Conservation (phyloP, 2,329 filamentous ascomycete species). For the Beauveria varroae region DNA sequence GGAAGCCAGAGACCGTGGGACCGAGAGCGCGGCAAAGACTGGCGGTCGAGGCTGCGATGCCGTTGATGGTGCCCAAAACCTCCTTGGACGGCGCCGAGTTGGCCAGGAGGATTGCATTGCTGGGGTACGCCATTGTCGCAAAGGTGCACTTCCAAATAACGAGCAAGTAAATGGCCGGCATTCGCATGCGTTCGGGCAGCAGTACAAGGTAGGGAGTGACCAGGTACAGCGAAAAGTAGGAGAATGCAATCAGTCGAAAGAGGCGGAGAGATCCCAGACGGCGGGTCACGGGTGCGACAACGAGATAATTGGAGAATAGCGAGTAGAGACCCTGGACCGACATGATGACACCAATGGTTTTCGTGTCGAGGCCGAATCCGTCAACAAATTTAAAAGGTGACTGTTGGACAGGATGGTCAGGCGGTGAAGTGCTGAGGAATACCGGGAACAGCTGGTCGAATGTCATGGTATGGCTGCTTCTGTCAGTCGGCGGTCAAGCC, state of each 20-base stretch:
- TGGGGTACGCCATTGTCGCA: constrained; percentile 84
- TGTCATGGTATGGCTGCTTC: constrained; percentile 80
- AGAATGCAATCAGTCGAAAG: constrained; percentile 72
- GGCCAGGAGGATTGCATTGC: constrained; percentile 79
- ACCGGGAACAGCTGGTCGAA: constrained; percentile 92
- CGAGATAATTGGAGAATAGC: constrained; percentile 73
- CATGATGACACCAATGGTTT: constrained; percentile 80
- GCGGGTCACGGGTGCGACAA: constrained; percentile 73
- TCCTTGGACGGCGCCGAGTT: constrained; percentile 80
- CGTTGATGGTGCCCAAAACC: constrained; percentile 87
- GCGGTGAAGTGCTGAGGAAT: constrained; percentile 66
- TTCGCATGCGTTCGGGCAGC: constrained; percentile 63
- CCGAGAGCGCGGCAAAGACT: constrained; percentile 84
- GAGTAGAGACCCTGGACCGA: constrained; percentile 86
- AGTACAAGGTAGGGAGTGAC: constrained; percentile 83
- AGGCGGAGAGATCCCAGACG: constrained; percentile 71
- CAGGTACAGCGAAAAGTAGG: constrained; percentile 84
- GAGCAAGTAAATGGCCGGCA: constrained; percentile 66
- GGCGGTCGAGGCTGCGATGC: constrained; percentile 82
- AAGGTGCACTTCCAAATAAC: constrained; percentile 91
- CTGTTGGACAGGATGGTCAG: constrained; percentile 40
- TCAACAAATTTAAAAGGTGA: constrained; percentile 86
- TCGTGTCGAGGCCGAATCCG: constrained; percentile 76
- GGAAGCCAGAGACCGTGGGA: constrained; percentile 75
- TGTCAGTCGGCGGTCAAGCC: not conserved